Conservation (phyloP, 441 rosid species). For the Euphorbia schlechtendalii region DNA sequence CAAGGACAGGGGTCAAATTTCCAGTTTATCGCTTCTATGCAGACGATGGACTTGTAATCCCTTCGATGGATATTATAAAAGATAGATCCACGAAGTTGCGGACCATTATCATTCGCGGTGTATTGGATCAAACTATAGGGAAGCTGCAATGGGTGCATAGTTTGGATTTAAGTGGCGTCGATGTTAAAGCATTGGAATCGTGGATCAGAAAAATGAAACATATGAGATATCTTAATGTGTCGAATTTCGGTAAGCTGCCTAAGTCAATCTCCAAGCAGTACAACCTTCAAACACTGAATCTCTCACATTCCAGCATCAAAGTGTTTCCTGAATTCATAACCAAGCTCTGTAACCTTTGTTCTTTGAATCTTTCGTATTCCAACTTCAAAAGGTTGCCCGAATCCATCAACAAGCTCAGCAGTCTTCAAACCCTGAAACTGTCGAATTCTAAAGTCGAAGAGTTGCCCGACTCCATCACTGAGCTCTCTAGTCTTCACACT, state of each 20-base stretch:
- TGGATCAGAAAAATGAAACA: constrained; percentile 15
- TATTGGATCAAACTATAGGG: background rate
- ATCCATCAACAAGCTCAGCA: too few species aligned
- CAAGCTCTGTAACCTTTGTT: too few species aligned
- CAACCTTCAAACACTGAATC: too few species aligned
- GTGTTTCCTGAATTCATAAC: background rate
- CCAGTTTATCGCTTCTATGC: constrained; percentile 3
- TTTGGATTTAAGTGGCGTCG: constrained; percentile 8
- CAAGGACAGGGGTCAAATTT: background rate
- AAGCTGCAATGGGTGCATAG: constrained; percentile 17
- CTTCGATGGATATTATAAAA: background rate
- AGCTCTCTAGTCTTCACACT: too few species aligned
- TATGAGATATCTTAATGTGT: constrained; percentile 24
- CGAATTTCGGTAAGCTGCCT: constrained; percentile 17
- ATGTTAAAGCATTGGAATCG: constrained; percentile 2
- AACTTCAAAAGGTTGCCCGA: too few species aligned
- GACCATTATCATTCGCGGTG: background rate
- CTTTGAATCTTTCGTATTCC: too few species aligned
- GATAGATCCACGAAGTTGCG: constrained; percentile 2
- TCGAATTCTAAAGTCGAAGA: too few species aligned
- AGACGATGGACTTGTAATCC: background rate
- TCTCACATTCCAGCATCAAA: background rate
- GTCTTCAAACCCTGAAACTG: too few species aligned
- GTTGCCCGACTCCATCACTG: too few species aligned
- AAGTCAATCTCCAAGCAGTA: constrained; percentile 21